Conservation (phyloP, 106 monocot species). For the Apostasia shenzhenica region DNA sequence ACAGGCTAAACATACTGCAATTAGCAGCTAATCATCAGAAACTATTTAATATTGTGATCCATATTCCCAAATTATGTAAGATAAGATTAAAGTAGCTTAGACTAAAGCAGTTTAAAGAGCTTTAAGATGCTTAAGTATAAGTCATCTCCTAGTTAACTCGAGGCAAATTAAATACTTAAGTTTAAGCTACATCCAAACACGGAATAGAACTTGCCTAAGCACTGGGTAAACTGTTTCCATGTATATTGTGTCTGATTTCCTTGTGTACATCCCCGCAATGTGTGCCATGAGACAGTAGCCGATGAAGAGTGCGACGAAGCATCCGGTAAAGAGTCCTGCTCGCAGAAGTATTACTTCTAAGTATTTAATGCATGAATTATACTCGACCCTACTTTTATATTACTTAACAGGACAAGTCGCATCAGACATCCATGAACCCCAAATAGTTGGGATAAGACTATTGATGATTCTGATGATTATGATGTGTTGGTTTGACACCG, state of each 20-base stretch:
- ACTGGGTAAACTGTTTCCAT: constrained; percentile 97
- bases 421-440: too few species aligned
- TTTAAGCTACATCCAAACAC: background rate
- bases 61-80: too few species aligned
- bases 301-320: constrained; percentile 73
- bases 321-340: constrained; percentile 82
- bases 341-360: background rate
- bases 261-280: constrained; percentile 70
- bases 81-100: too few species aligned
- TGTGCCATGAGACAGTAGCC: constrained; percentile 97
- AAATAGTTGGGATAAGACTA: too few species aligned
- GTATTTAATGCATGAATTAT: background rate
- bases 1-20: constrained; percentile 82
- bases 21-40: too few species aligned
- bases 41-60: background rate
- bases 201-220: constrained; percentile 39
- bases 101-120: too few species aligned
- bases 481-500: too few species aligned
- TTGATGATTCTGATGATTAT: too few species aligned
- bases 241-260: constrained; percentile 55
- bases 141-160: too few species aligned
- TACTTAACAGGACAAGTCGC: too few species aligned
- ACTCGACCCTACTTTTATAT: too few species aligned
- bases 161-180: background rate
- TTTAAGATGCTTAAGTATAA: too few species aligned